Base-by-base conservation (phyloP, 495 filamentous ascomycete species). In the Hypoxylon trugodes region DNA sequence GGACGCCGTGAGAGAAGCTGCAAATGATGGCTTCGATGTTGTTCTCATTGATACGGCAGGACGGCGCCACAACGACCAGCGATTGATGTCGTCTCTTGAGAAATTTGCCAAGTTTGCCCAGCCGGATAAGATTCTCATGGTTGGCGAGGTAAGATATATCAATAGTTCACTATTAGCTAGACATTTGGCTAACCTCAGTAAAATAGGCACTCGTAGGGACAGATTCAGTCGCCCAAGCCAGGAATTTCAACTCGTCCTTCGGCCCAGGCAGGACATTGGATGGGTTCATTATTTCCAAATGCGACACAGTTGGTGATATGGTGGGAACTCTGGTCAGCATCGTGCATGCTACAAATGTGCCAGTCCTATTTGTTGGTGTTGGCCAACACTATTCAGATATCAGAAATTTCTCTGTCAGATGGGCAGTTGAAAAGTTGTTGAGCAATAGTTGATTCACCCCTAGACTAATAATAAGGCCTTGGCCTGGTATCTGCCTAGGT, bases 221-320 rank as follows among this genome's bases (percentile, higher is more conserved):
- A 6, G 96, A 98, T 73, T 91, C 89, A 15, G 96, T 98, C 33
- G 90, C 90, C 57, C 95, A 98, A 79, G 95, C 96, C 4, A 81
- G 93, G 49, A 96, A 96, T 69, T 98, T 98, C 80, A 97, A 97
- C 69, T 84, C 87, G 19, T 89, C 90, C 2, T 98, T 98, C 79
- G 95, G 94, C 4, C 80, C 84, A 2, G 90, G 86, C 24, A 83
- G 92, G 62, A 85, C 86, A 45, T 73, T 96, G 41, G 95, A 98
- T 74, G 95, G 95, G 2, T 98, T 98, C 70, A 96, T 98, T 66
- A 97, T 98, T 69, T 93, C 89, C 58, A 98, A 98, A 72, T 98
- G 95, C 74, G 95, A 98, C 77, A 98, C 95, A 0, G 95, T 98
- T 37, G 95, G 95, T 21, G 94, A 98, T 77, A 98, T 98, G 95